These are phyloP conservation scores for Plantago elongata DNA, from an alignment of 257 asterid genomes.

Conservation along the genomic window DNA sequence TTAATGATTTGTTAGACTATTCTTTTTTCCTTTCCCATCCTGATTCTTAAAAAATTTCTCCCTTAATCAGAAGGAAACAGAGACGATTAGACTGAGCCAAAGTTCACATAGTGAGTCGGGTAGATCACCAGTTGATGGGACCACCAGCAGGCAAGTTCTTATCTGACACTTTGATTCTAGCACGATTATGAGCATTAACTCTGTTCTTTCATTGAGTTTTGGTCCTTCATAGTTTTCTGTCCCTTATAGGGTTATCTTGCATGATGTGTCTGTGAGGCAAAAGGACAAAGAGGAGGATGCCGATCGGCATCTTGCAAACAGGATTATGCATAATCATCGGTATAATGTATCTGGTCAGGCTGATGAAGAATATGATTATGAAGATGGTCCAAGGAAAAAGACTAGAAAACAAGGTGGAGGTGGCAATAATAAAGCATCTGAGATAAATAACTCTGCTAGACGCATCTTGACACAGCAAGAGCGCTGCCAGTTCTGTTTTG, in stretches of 20 bases:
- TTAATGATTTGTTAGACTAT: no score
- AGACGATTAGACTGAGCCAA: conserved; percentile 38
- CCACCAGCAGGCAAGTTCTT: conserved; percentile 60
- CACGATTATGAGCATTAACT: no score
- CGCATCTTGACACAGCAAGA: conserved; percentile 79
- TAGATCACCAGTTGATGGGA: conserved; percentile 50
- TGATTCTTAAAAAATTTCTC: no score
- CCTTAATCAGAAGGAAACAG: conserved; percentile 62
- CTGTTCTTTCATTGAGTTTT: no score
- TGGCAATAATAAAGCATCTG: conserved; percentile 29
- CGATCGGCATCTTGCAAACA: conserved; percentile 79
- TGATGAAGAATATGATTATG: conserved; percentile 93
- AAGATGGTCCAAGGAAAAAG: conserved; percentile 71
- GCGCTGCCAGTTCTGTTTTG: conserved; percentile 86
- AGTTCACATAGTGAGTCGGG: conserved; percentile 32
- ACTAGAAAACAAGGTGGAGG: conserved; percentile 53
- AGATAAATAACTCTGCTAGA: conserved; percentile 46
- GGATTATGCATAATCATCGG: conserved; percentile 54
- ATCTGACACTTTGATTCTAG: no score
- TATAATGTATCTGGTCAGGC: conserved; percentile 59
- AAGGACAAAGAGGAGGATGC: conserved; percentile 78
- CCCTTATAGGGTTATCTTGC: conserved; percentile 29
- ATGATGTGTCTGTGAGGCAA: conserved; percentile 56
- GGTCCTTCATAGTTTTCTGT: no score
- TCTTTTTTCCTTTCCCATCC: no score